Evolutionary conservation across 2,329 filamentous ascomycete genomes (phyloP).

Genomic region (Fusarium newnesense): DNA sequence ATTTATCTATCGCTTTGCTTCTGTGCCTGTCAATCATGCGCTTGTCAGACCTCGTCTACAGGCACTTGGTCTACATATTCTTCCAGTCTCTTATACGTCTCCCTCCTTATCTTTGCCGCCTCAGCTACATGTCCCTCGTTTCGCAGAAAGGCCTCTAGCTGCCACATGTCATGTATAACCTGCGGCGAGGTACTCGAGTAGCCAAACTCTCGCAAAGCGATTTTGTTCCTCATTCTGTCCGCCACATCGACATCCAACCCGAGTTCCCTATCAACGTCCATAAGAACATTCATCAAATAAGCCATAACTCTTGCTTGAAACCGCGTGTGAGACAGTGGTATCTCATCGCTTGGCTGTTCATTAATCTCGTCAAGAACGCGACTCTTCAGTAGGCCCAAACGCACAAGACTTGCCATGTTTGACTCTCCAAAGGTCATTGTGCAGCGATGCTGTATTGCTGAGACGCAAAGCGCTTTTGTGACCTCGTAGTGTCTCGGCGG

Average conservation of each 20-base stretch:
- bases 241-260: slow-evolving; percentile 5
- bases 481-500: slow-evolving; percentile 6
- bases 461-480: slow-evolving; percentile 7
- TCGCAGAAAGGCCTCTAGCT: slow-evolving; percentile 4
- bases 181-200: neutral
- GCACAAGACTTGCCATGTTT: neutral
- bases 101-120: slow-evolving; percentile 1
- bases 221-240: slow-evolving; percentile 6
- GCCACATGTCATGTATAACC: slow-evolving; percentile 19
- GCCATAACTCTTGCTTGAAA: slow-evolving; percentile 10
- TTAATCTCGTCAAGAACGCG: slow-evolving; percentile 1
- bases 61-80: slow-evolving; percentile 5
- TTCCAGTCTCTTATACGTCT: slow-evolving; percentile 10
- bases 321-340: neutral
- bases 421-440: neutral
- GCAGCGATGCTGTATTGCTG: slow-evolving; percentile 21
- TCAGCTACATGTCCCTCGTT: neutral
- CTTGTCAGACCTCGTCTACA: neutral
- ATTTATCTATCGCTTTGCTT: neutral
- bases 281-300: slow-evolving; percentile 13
- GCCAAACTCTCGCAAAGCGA: slow-evolving; percentile 20
- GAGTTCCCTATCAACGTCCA: slow-evolving; percentile 3
- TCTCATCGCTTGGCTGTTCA: neutral
- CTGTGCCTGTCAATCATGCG: neutral
- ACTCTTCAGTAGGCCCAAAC: slow-evolving; percentile 1